Evolutionary conservation across 495 filamentous ascomycete genomes (phyloP).

Genomic region (Lepidopterella palustris): DNA sequence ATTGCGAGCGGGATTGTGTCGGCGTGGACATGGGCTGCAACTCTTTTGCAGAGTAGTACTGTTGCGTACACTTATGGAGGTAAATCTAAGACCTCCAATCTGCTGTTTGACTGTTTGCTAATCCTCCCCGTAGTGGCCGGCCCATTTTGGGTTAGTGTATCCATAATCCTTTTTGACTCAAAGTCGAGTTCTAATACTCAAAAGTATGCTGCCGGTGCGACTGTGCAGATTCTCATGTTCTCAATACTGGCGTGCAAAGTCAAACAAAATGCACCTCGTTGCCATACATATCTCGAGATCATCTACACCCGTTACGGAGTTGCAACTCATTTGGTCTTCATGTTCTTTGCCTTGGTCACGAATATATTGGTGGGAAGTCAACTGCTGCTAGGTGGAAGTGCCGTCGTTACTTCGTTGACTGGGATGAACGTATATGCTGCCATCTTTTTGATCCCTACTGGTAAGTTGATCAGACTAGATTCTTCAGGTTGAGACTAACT

Average conservation of each 20-base stretch:
- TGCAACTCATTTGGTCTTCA: slow-evolving; percentile 27
- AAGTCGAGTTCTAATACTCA: neutral
- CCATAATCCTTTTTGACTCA: neutral
- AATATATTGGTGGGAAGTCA: slow-evolving; percentile 31
- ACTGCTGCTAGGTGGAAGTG: slow-evolving; percentile 29
- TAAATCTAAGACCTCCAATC: neutral
- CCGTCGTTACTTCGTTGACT: slow-evolving; percentile 29
- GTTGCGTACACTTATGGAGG: slow-evolving; percentile 21
- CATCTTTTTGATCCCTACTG: slow-evolving; percentile 28
- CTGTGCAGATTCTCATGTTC: slow-evolving; percentile 36
- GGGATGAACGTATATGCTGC: slow-evolving; percentile 33
- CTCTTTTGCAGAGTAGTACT: slow-evolving; percentile 26
- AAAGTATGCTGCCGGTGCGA: slow-evolving; percentile 30
- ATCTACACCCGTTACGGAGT: slow-evolving; percentile 28
- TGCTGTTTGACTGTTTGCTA: slow-evolving; percentile 1
- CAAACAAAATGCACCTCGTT: slow-evolving; percentile 30
- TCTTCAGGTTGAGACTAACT: neutral
- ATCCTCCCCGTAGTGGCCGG: slow-evolving; percentile 12
- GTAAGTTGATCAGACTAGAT: neutral
- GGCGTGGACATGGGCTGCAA: slow-evolving; percentile 31
- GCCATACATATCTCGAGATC: slow-evolving; percentile 32
- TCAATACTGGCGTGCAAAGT: slow-evolving; percentile 27
- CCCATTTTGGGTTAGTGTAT: slow-evolving; percentile 13
- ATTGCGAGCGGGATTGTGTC: slow-evolving; percentile 25
- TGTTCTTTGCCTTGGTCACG: slow-evolving; percentile 29